Evolutionary conservation across 176 grass and related monocot genomes (phyloP).

Genomic region (Raddia distichophylla): DNA sequence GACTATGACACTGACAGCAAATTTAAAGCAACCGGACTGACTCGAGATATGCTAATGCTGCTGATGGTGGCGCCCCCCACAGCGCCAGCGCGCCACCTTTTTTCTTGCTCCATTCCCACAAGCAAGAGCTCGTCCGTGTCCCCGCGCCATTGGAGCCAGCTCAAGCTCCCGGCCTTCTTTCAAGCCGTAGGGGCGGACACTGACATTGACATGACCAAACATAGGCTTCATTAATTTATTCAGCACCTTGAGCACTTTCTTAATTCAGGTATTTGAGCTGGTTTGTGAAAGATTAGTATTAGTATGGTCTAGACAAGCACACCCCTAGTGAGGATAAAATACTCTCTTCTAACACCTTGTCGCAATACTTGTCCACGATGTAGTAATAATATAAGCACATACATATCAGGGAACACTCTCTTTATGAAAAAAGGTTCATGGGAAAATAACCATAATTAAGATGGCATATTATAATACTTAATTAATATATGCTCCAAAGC

Average conservation of each 20-base stretch:
- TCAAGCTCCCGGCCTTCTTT: not conserved
- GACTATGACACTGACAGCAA: not conserved
- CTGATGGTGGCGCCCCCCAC: not conserved
- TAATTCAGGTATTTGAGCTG: not conserved
- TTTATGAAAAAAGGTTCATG: no score
- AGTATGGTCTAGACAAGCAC: not conserved
- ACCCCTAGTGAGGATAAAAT: not conserved
- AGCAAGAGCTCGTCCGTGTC: not conserved
- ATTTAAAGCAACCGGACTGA: not conserved
- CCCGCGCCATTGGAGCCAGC: slow-evolving; percentile 19
- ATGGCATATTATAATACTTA: no score
- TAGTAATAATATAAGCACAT: no score
- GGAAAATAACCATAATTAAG: no score
- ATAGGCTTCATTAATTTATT: not conserved
- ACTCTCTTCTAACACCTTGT: no score
- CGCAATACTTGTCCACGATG: no score
- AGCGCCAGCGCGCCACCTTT: not conserved
- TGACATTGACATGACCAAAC: slow-evolving; percentile 14
- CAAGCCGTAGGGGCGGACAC: not conserved
- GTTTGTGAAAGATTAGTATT: not conserved
- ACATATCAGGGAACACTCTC: no score
- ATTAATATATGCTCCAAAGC: no score
- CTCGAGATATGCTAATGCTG: not conserved
- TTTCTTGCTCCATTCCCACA: not conserved
- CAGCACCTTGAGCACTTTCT: not conserved